Percentiles rank a stretch among this genome's conserved stretches.
phyloP scores from a whole-genome alignment of 345 rosid species.

The Combretum micranthum region DNA sequence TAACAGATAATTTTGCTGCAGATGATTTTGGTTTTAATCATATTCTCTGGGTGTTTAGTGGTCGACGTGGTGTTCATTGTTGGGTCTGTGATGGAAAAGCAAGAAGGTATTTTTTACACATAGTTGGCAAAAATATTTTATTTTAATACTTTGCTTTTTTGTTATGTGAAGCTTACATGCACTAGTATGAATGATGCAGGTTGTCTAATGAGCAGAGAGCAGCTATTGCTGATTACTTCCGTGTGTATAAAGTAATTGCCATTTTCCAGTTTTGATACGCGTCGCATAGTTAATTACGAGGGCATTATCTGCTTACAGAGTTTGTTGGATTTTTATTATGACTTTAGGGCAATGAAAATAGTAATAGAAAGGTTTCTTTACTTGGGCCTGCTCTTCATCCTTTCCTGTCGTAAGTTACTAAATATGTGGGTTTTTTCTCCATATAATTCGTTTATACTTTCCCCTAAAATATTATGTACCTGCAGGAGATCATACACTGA shows the following conservation, averaged over 20 bases:
- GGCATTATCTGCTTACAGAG: background rate
- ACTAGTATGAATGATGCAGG: constrained; percentile 28
- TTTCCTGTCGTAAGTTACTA: constrained; percentile 64
- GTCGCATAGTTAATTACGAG: too few relatives aligned
- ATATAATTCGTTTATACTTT: background rate
- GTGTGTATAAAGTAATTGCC: constrained; percentile 59
- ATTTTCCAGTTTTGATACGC: too few relatives aligned
- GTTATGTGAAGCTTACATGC: background rate
- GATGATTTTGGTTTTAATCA: constrained; percentile 93
- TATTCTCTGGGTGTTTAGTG: constrained; percentile 91
- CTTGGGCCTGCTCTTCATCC: constrained; percentile 75
- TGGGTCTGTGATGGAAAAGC: constrained; percentile 98
- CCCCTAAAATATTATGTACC: background rate
- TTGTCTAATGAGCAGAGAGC: constrained; percentile 87
- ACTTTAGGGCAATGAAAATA: constrained; percentile 67
- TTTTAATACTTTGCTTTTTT: background rate
- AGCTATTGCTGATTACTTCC: constrained; percentile 84
- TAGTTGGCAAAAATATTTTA: background rate
- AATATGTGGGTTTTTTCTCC: constrained; percentile 1
- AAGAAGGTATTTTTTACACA: constrained; percentile 45
- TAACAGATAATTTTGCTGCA: constrained; percentile 18
- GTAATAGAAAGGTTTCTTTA: constrained; percentile 62
- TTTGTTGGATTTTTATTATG: background rate
- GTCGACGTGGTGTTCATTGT: constrained; percentile 96
- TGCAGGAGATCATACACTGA: constrained; percentile 81